Percentiles rank a stretch among this genome's conserved stretches.
Evolutionary conservation across 2,329 filamentous ascomycete genomes (phyloP).

Genomic region (Penicillium polonicum): DNA sequence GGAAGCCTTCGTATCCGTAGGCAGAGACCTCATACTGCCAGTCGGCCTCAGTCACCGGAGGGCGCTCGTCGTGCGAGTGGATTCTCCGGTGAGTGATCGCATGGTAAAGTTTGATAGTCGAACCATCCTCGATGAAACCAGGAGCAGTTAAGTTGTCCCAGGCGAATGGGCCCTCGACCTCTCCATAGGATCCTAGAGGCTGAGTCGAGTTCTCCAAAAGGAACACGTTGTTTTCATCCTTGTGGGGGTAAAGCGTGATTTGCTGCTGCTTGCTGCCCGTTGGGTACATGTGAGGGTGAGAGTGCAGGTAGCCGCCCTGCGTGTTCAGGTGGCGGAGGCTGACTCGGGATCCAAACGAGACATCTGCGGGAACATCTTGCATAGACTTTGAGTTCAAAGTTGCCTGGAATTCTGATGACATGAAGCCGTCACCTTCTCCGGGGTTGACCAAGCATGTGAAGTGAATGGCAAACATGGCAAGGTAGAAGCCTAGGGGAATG

Average conservation of each 20-base stretch:
- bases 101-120: slow-evolving; percentile 81
- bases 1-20: slow-evolving; percentile 95
- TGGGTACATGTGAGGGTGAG: slow-evolving; percentile 96
- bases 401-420: slow-evolving; percentile 98
- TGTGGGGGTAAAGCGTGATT: slow-evolving; percentile 96
- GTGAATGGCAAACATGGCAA: slow-evolving; percentile 96
- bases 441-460: slow-evolving; percentile 92
- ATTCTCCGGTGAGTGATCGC: slow-evolving; percentile 78
- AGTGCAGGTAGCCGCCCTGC: slow-evolving; percentile 95
- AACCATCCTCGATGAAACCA: slow-evolving; percentile 72
- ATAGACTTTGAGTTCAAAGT: slow-evolving; percentile 96
- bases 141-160: slow-evolving; percentile 73
- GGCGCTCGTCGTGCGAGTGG: slow-evolving; percentile 89
- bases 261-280: slow-evolving; percentile 98
- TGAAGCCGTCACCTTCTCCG: slow-evolving; percentile 96
- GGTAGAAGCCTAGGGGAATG: slow-evolving; percentile 85
- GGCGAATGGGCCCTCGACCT: slow-evolving; percentile 76
- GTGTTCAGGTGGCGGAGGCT: slow-evolving; percentile 92
- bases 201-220: slow-evolving; percentile 95
- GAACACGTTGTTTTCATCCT: slow-evolving; percentile 97
- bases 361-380: slow-evolving; percentile 90
- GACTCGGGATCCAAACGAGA: slow-evolving; percentile 83
- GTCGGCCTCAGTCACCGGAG: slow-evolving; percentile 80
- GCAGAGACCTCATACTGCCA: slow-evolving; percentile 97
- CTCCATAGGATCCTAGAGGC: slow-evolving; percentile 72